Evolutionary conservation across 495 filamentous ascomycete genomes (phyloP), one percentile per base, ranked within the genome.

Genomic region (Penicillium argentinense): DNA sequence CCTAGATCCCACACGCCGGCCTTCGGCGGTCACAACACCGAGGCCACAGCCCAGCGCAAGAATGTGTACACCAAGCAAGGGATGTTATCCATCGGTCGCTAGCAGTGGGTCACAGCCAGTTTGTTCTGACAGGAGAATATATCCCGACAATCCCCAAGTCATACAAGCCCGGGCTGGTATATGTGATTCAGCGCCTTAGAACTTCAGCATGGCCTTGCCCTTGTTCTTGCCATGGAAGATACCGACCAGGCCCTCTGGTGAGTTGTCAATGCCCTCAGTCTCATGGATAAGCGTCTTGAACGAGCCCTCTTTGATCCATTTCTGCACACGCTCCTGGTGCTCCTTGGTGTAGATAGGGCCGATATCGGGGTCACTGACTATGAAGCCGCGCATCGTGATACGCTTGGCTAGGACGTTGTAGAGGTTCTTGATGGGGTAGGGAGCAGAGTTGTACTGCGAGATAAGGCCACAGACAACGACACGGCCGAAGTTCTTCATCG

Each of bases 151-250:
- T n/a, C n/a, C n/a, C n/a, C n/a, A n/a, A n/a, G n/a, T n/a, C n/a
- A n/a, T n/a, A n/a, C n/a, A n/a, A n/a, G n/a, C n/a, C n/a, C n/a
- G n/a, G n/a, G n/a, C n/a, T n/a, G n/a, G n/a, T n/a, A n/a, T n/a
- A n/a, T n/a, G n/a, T n/a, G n/a, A n/a, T n/a, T n/a, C n/a, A n/a
- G n/a, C n/a, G n/a, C n/a, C n/a, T 57, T 68, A 73, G 45, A 92
- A 83, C 71, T 88, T 86, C 52, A 96, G 50, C 19, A 93, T 79
- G 23, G 90, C 88, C 75, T 97, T 97, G 49, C 91, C 91, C 72
- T 89, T 87, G 71, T 97, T 97, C 67, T 89, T 83, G 18, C 91
- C 91, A 60, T 84, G 59, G 42, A 96, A 74, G 73, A 97, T 84
- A 12, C 85, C 89, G 12, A 96, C 51, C 28, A 96, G 74, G 7